A percentile compares a stretch with the other conserved stretches of the same genome.
phyloP scores from a whole-genome alignment of 306 rosid genomes.

The Sindora glabra region DNA sequence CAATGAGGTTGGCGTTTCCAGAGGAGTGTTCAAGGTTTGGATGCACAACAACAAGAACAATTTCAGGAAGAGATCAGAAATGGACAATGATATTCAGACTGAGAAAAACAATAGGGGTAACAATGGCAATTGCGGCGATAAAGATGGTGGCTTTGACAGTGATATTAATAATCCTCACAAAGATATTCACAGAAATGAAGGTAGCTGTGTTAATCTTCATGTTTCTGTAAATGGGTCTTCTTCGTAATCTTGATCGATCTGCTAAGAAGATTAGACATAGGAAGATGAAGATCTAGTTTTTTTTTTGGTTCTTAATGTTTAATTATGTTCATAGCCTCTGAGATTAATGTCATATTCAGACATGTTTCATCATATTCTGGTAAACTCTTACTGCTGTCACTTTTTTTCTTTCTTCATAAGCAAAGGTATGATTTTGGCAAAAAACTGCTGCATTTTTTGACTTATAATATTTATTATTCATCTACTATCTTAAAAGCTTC shows the following conservation, averaged over 20 bases:
- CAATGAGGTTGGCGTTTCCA: slow-evolving; percentile 54
- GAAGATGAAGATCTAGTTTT: slow-evolving; percentile 3
- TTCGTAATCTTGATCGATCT: slow-evolving; percentile 23
- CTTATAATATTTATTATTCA: neutral
- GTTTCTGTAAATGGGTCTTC: slow-evolving; percentile 43
- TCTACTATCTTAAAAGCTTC: slow-evolving; percentile 8
- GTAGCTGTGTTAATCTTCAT: slow-evolving; percentile 27
- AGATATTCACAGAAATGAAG: slow-evolving; percentile 22
- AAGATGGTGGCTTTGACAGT: neutral
- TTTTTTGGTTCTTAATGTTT: slow-evolving; percentile 6
- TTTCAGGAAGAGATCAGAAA: slow-evolving; percentile 32
- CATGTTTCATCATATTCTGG: slow-evolving; percentile 12
- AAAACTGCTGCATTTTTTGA: neutral
- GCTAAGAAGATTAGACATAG: neutral
- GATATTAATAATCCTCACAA: slow-evolving; percentile 2
- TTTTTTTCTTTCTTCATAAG: slow-evolving; percentile 4
- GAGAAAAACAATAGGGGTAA: neutral
- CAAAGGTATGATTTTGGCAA: neutral
- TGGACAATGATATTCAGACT: neutral
- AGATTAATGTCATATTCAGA: slow-evolving; percentile 4
- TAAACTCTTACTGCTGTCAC: slow-evolving; percentile 13
- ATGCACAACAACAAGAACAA: slow-evolving; percentile 89
- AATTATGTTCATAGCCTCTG: slow-evolving; percentile 14
- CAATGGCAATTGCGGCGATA: neutral
- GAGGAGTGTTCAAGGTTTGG: slow-evolving; percentile 80